phyloP scores from a whole-genome alignment of 257 asterid genomes.

The Solanum bulbocastanum region DNA sequence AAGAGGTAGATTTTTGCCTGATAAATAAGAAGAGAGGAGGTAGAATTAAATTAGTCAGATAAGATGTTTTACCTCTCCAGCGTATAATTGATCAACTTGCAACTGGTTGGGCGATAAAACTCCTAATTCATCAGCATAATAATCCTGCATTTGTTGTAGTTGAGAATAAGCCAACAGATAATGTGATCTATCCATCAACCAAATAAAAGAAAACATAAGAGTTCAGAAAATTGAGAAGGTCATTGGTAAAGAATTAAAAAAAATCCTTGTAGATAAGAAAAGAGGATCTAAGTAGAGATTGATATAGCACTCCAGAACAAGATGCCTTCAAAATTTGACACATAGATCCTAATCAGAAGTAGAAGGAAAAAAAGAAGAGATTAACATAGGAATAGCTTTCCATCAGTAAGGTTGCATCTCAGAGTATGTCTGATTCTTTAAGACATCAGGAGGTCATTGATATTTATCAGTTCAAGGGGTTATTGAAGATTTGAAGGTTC shows the following conservation, averaged over 20 bases:
- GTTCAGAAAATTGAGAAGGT: neutral
- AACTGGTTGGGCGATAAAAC: constrained; percentile 89
- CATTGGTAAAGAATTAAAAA: neutral
- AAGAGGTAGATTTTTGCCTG: neutral
- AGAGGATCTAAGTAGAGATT: neutral
- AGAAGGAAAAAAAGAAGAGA: neutral
- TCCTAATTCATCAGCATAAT: constrained; percentile 93
- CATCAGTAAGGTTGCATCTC: neutral
- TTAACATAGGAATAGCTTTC: neutral
- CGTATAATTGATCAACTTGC: constrained; percentile 69
- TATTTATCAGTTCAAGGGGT: neutral
- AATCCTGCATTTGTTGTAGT: constrained; percentile 53
- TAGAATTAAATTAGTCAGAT: constrained; percentile 5
- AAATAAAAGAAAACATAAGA: neutral
- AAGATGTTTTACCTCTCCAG: constrained; percentile 78
- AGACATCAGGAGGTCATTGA: neutral
- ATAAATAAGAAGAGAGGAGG: neutral
- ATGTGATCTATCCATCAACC: neutral
- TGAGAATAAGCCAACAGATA: constrained; percentile 12
- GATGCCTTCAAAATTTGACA: neutral
- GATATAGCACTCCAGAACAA: neutral
- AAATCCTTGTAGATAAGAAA: neutral
- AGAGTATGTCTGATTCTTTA: neutral
- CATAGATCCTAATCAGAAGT: neutral
- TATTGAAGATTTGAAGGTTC: neutral